Base-by-base conservation (phyloP, 495 filamentous ascomycete species). In the Emericellopsis terricola region DNA sequence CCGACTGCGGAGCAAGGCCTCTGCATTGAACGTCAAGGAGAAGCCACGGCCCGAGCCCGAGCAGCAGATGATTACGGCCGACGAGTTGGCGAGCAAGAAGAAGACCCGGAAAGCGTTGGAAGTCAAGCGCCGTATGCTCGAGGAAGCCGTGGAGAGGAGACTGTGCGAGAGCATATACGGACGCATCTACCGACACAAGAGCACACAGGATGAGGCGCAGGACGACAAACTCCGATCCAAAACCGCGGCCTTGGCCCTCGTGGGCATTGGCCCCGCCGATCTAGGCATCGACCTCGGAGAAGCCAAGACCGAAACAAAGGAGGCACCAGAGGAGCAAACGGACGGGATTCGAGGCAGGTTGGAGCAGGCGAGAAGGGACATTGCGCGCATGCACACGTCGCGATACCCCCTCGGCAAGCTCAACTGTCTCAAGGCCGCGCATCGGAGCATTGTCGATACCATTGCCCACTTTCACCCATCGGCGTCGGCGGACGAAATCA, bases 221-320 rank as follows among this genome's bases (percentile, higher is more conserved):
- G 89, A 99, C 50, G 85, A 92, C 45, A 96, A 91, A 47, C 59
- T 99, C 37, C 73, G 89, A 18, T 96, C 91, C 2, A 86, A 92
- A 42, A 94, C 84, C 5, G 91, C 89, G 15, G 86, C 89, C 0
- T 60, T 99, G 29, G 68, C 79, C 16, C 64, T 99, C 14, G 81
- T 96, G 3, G 89, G 85, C 7, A 93, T 96, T 44, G 78, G 83
- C 17, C 55, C 89, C 39, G 74, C 66, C 31, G 91, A 99, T 46
- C 60, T 99, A 8, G 83, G 87, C 0, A 68, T 93, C 31, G 81
- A 87, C 33, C 52, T 89, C 13, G 64, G 62, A 15, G 62, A 65
- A 33, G 51, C 53, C 17, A 51, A 59, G 18, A 47, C 40, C 31
- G 49, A 53, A 28, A 56, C 56, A 2, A 52, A 62, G 4, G 60